Conservation (phyloP, 305 asterid genomes). For the Petunia hybrid region DNA sequence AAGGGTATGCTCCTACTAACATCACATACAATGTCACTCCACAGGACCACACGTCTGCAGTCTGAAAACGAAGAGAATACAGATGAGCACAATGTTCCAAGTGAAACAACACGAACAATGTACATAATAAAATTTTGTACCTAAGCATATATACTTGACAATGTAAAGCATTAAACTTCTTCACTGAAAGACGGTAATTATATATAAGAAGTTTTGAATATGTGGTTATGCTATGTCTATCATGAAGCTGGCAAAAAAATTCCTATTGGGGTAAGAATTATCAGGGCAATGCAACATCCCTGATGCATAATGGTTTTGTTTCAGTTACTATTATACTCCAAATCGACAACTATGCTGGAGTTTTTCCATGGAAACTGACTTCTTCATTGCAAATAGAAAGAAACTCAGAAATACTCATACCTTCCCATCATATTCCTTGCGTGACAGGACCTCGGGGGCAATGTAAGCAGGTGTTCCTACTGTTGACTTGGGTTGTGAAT, state of each 20-base stretch:
- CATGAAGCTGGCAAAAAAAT: too few relatives aligned
- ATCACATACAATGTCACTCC: slow-evolving; percentile 54
- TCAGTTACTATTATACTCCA: background rate
- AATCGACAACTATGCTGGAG: too few relatives aligned
- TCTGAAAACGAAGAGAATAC: slow-evolving; percentile 20
- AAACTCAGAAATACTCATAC: slow-evolving; percentile 30
- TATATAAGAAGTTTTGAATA: too few relatives aligned
- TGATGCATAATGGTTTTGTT: too few relatives aligned
- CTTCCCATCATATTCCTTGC: slow-evolving; percentile 56
- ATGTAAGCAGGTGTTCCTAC: slow-evolving; percentile 55
- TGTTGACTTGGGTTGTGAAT: slow-evolving; percentile 50
- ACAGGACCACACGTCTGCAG: slow-evolving; percentile 56
- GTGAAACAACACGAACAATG: background rate
- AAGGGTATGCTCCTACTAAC: slow-evolving; percentile 53
- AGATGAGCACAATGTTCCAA: background rate
- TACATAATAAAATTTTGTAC: too few relatives aligned
- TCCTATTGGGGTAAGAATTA: too few relatives aligned
- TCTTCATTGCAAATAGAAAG: background rate
- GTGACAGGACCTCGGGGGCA: slow-evolving; percentile 50
- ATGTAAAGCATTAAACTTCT: background rate
- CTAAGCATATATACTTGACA: too few relatives aligned
- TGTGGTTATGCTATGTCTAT: too few relatives aligned
- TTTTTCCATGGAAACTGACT: background rate
- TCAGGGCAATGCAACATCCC: too few relatives aligned
- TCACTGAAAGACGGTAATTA: too few relatives aligned